Base-by-base conservation (phyloP, 1,139 yeast genomes). In the Tardiomyces blankii region DNA sequence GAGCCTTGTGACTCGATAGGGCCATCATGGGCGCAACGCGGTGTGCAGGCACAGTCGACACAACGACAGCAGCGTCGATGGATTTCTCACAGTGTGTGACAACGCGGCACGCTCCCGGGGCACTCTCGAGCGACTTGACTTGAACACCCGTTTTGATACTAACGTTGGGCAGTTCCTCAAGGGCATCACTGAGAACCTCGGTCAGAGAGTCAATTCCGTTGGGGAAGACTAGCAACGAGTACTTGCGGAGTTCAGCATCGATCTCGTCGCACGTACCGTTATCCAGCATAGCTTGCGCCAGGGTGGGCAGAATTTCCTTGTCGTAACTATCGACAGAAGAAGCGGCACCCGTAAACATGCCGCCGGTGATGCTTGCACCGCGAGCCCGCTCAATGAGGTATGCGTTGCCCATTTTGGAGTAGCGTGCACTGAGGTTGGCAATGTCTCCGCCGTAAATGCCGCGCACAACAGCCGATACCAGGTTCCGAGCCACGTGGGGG, bases 381-480 rank as follows among this genome's bases (percentile, higher is more conserved):
- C 77, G 66, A 7, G 73, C 62, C n/a, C 66, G 58, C 59, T 86
- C 96, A 45, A 77, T 62, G 19, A 72, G 66, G 44, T 72, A 75
- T 50, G 86, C 57, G 13, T 65, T 51, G 45, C 56, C 58, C 39
- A 64, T 51, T 16, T 66, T 48, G 1, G 65, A 56, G 1, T 83
- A 69, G 19, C 74, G 67, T 0, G 83, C 78, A 64, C 95, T 84
- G 41, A 91, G 66, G 49, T 75, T 69, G 11, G 73, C 59, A 2
- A 79, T 72, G 61, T 89, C 95, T 1, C 95, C 96, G 4, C 95
- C 96, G 61, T 88, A 91, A 1, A 91, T 80, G 0, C 98, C 98
- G 58, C 88, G 88, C 58, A 83, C 69, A 3, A 89, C 67, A 0
- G 96, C 97, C 61, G 95, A 85, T 16, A 83, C 64, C 13, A 91